Evolutionary conservation across 2,329 filamentous ascomycete species (phyloP).

Genomic region (Cercospora brassicicola): DNA sequence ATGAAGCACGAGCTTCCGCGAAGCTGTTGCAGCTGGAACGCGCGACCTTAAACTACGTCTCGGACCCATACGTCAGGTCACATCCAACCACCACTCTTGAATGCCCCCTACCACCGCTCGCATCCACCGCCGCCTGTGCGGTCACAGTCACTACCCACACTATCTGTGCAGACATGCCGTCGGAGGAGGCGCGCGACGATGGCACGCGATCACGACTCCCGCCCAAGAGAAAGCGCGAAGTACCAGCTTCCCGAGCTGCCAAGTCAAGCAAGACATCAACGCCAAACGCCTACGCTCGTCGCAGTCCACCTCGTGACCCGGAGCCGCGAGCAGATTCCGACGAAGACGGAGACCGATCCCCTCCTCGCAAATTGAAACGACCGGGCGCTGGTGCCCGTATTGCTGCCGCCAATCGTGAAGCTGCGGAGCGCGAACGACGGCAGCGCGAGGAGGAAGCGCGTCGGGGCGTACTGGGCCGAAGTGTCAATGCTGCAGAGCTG

Average conservation of each 20-base stretch:
- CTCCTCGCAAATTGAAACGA: constrained; percentile 42
- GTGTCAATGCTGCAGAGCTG: constrained; percentile 57
- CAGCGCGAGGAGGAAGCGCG: constrained; percentile 45
- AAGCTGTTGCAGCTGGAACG: constrained; percentile 1
- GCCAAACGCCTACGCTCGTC: constrained; percentile 37
- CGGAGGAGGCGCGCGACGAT: constrained; percentile 27
- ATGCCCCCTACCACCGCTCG: background rate
- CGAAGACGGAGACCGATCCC: constrained; percentile 34
- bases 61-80: background rate
- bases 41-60: background rate
- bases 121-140: background rate
- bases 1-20: constrained; percentile 4
- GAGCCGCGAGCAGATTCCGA: constrained; percentile 23
- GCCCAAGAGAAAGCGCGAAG: constrained; percentile 38
- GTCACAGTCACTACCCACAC: background rate
- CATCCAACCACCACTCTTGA: background rate
- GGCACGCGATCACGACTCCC: constrained; percentile 19
- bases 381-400: constrained; percentile 55
- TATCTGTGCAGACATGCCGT: constrained; percentile 20
- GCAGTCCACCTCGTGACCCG: constrained; percentile 36
- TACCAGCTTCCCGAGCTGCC: constrained; percentile 30
- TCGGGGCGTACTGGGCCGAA: constrained; percentile 35
- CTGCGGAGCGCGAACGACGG: constrained; percentile 57
- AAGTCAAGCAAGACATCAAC: constrained; percentile 31
- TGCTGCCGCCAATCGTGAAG: constrained; percentile 65